A percentile compares a stretch with the other conserved stretches of the same genome.
phyloP scores from a whole-genome alignment of 352 stramenopile genomes.

The Globisporangium solare region DNA sequence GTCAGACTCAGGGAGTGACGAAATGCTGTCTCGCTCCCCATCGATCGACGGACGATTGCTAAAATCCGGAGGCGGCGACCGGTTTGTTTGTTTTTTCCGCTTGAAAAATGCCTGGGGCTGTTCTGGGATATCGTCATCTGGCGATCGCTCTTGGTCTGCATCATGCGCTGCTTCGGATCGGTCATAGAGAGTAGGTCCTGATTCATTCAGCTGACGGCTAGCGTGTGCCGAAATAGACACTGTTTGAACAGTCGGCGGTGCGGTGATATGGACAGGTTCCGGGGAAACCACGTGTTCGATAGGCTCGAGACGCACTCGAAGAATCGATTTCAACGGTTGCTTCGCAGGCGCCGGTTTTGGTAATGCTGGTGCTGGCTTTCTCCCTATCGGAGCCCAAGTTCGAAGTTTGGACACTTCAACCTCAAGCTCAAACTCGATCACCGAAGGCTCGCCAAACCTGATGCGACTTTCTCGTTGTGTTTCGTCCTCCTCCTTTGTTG shows the following conservation, averaged over 20 bases:
- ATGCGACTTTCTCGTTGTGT: slow-evolving; percentile 12
- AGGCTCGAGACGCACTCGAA: slow-evolving; percentile 24
- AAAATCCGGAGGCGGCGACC: slow-evolving; percentile 54
- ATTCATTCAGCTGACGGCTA: background rate
- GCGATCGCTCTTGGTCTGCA: background rate
- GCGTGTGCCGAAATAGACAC: background rate
- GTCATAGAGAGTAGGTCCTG: too few species aligned
- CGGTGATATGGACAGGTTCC: slow-evolving; percentile 51
- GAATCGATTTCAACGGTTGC: slow-evolving; percentile 22
- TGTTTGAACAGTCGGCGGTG: slow-evolving; percentile 52
- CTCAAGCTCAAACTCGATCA: slow-evolving; percentile 47
- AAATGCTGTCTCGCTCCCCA: slow-evolving; percentile 2
- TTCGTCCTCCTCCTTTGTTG: background rate
- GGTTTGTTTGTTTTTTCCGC: slow-evolving; percentile 64
- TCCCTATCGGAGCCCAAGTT: slow-evolving; percentile 4
- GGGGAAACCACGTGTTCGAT: slow-evolving; percentile 27
- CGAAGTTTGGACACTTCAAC: slow-evolving; percentile 60
- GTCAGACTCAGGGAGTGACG: too few species aligned
- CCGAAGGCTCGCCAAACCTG: slow-evolving; percentile 8
- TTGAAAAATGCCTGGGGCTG: background rate
- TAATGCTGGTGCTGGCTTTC: background rate
- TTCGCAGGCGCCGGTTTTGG: slow-evolving; percentile 24
- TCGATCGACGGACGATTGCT: slow-evolving; percentile 68
- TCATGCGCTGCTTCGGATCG: too few species aligned
- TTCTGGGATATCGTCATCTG: background rate